Base-by-base conservation (phyloP, 2,329 filamentous ascomycete species). In the Sporothrix mexicana region DNA sequence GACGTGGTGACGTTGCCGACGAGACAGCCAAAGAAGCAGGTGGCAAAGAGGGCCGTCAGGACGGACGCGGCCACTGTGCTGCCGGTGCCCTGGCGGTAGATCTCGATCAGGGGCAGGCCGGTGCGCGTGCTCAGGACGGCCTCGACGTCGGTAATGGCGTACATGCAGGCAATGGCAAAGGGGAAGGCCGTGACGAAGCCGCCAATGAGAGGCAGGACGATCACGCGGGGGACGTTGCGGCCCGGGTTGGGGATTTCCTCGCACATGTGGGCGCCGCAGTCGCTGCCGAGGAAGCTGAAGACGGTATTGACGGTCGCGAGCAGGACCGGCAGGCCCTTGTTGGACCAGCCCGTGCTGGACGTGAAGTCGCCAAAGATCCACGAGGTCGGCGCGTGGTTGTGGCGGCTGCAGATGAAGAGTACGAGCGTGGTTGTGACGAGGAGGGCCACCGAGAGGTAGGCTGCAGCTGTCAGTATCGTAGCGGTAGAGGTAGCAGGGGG, bases 361-460 rank as follows among this genome's bases (percentile, higher is more conserved):
- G 69, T 72, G 7, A 70, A 43, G 36, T 73, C 59, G 43, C 25
- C 51, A 70, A 74, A 74, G 23, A 73, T 72, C 72, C 72, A 73
- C 8, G 69, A 49, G 1, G 61, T 59, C 2, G 69, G 15, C 0
- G 73, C 73, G 23, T 73, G 72, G 64, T 68, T 59, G 51, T 67
- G 25, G 10, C 70, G 67, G 25, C 57, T 62, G 47, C 73, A 74
- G 25, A 74, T 51, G 36, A 73, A 71, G 67, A 83, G 83, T 73
- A 89, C 85, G 57, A 90, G 83, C 55, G 90, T 80, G 20, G 91
- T 79, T 51, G 85, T 85, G 66, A 90, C 81, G 75, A 92, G 83
- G 82, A 92, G 90, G 80, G 91, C 91, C 72, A 90, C 62, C 15
- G 71, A 71, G 10, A 74, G 53, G 49, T 70, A 74, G n/a, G 61